Conservation (phyloP, 2,329 filamentous ascomycete species). For the Colletotrichum liaoningense region DNA sequence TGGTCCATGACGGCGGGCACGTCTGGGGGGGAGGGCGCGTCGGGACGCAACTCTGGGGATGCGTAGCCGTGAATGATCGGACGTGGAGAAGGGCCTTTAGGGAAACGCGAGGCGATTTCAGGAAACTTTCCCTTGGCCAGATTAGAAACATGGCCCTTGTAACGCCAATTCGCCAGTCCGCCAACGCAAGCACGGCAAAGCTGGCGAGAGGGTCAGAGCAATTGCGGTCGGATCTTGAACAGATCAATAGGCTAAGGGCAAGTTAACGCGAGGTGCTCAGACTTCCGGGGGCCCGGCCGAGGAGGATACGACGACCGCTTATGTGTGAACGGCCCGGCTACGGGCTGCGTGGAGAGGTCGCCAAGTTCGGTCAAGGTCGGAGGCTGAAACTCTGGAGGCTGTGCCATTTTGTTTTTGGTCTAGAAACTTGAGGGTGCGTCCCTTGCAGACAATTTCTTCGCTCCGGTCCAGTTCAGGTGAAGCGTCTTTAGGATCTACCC, state of each 20-base stretch:
- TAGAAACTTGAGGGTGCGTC: constrained; percentile 19
- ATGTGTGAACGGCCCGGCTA: background rate
- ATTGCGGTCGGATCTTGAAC: constrained; percentile 12
- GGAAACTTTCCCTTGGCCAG: constrained; percentile 19
- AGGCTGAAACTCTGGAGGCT: constrained; percentile 35
- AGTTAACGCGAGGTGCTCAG: constrained; percentile 33
- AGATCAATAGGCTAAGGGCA: constrained; percentile 23
- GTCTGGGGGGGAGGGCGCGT: background rate
- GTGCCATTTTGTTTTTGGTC: constrained; percentile 6
- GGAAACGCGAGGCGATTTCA: constrained; percentile 31
- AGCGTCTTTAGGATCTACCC: constrained; percentile 6
- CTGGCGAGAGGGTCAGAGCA: constrained; percentile 25
- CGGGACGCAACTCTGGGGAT: constrained; percentile 20
- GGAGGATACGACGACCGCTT: constrained; percentile 12
- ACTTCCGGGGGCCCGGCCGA: constrained; percentile 17
- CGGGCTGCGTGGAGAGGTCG: constrained; percentile 18
- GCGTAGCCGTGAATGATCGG: constrained; percentile 18
- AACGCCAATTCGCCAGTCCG: constrained; percentile 22
- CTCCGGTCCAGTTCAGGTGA: constrained; percentile 6
- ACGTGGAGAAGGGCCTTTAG: constrained; percentile 9
- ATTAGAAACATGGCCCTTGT: constrained; percentile 27
- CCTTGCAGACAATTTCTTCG: constrained; percentile 28
- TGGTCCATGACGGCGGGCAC: constrained; percentile 23
- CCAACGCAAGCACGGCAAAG: background rate
- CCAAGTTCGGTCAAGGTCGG: constrained; percentile 33